Percentiles rank a stretch among this genome's conserved stretches.
Evolutionary conservation across 75 land plant species (phyloP).

Genomic region (Gnetum montanum): DNA sequence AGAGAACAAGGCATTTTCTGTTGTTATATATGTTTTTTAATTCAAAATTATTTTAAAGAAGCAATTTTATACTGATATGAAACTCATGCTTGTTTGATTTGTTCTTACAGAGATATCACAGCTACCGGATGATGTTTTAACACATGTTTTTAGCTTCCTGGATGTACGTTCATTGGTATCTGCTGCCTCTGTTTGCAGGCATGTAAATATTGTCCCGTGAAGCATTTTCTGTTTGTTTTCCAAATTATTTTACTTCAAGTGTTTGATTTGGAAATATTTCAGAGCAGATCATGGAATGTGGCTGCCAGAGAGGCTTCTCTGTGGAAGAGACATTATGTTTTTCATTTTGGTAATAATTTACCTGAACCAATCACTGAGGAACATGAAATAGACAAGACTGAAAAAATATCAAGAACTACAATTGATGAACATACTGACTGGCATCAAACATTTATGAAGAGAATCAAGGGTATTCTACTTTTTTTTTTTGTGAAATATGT

Average conservation of each 20-base stretch:
- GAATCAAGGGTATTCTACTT: constrained; percentile 14
- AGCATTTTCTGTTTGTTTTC: background rate
- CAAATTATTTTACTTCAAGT: background rate
- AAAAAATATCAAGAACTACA: too few species aligned
- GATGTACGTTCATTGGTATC: constrained; percentile 58
- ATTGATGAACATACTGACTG: constrained; percentile 11
- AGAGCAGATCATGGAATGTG: constrained; percentile 55
- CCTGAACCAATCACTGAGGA: background rate
- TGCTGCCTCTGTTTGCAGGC: constrained; percentile 53
- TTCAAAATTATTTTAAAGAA: too few species aligned
- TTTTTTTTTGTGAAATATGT: too few species aligned
- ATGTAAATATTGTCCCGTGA: background rate
- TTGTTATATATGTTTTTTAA: too few species aligned
- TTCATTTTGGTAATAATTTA: constrained; percentile 22
- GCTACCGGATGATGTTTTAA: constrained; percentile 56
- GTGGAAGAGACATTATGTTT: constrained; percentile 43
- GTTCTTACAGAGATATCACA: constrained; percentile 20
- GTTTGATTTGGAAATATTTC: background rate
- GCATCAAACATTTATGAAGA: constrained; percentile 31
- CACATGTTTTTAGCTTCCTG: constrained; percentile 60
- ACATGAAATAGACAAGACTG: background rate
- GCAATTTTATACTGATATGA: too few species aligned
- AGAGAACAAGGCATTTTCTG: constrained; percentile 15
- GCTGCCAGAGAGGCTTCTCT: constrained; percentile 44
- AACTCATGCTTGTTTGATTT: too few species aligned